A percentile compares a stretch with the other conserved stretches of the same genome.
Conservation (phyloP, 345 rosid genomes). For the Eucalyptus marginata region DNA sequence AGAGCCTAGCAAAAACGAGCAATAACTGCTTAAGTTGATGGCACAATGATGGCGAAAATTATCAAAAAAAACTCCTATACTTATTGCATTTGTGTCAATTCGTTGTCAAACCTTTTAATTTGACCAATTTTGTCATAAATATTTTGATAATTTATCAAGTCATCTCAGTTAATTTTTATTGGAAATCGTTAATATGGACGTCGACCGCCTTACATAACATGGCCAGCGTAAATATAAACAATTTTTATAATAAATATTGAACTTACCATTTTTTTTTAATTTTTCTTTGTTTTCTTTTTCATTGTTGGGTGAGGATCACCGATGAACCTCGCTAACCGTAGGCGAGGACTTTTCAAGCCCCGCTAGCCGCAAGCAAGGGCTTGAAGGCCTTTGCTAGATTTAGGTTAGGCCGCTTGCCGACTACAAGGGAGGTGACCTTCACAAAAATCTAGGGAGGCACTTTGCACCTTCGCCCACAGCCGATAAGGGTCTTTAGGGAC, state of each 20-base stretch:
- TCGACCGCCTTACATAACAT: accelerated
- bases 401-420: accelerated
- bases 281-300: too few relatives aligned
- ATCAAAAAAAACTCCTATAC: too few relatives aligned
- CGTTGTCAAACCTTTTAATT: accelerated
- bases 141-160: too few relatives aligned
- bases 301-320: too few relatives aligned
- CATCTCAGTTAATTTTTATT: accelerated
- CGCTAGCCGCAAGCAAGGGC: not conserved
- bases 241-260: too few relatives aligned
- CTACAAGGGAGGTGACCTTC: accelerated
- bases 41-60: not conserved
- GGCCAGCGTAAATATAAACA: accelerated
- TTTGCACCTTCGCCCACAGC: accelerated
- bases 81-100: too few relatives aligned
- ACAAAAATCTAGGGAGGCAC: not conserved
- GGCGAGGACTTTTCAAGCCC: not conserved
- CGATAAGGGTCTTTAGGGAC: accelerated
- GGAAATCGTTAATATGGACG: accelerated
- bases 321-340: accelerated
- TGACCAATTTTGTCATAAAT: too few relatives aligned
- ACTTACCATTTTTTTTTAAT: too few relatives aligned
- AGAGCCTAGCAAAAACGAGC: conserved; percentile 34
- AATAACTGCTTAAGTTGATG: not conserved
- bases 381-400: accelerated